Base-by-base conservation (phyloP, 805 yeast species). In the Wickerhamomyces strasburgensis region DNA sequence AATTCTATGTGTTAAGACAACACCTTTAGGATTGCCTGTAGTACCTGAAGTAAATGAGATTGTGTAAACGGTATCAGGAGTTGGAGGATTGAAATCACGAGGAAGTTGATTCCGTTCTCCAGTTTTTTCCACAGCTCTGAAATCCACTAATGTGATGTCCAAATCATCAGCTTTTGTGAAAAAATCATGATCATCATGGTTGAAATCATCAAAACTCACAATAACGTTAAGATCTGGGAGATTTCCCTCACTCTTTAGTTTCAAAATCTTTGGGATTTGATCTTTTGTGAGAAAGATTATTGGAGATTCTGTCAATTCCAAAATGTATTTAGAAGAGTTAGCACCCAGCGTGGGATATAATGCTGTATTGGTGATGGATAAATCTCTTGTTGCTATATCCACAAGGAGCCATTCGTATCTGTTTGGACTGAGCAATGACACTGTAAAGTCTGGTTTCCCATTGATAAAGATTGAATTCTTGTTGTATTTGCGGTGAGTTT, bases 31-130 rank as follows among this genome's bases (percentile, higher is more conserved):
- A 27, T 71, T 57, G 3, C 87, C 86, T 2, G 88, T 80, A 3
- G 89, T 81, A 15, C 89, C 88, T 0, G 85, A 78, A 3, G 88
- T 82, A 56, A 80, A 81, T 9, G 81, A 78, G 35, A 81, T 72
- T 5, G 87, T 78, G 52, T 75, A 77, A 6, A 68, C 34, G 14
- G 71, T 67, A 10, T 72, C 67, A 2, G 78, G 72, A 1, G 53
- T 60, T 11, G 85, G 83, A 8, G 75, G 75, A 31, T 58, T 53
- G 42, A 31, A 54, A 27, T 40, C 34, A 6, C 49, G 37, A 31
- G 72, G 62, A 31, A 58, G 49, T 38, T 73, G 69, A 34, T 73
- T 65, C 41, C 72, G 53, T 41, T 48, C 57, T 28, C 73, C 76
- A 41, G 70, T 47, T 10, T 60, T 55, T 42, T 66, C 70, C 15